Evolutionary conservation across 2,329 filamentous ascomycete genomes (phyloP), one percentile per base, ranked within the genome.

Genomic region (Venturia asperata): DNA sequence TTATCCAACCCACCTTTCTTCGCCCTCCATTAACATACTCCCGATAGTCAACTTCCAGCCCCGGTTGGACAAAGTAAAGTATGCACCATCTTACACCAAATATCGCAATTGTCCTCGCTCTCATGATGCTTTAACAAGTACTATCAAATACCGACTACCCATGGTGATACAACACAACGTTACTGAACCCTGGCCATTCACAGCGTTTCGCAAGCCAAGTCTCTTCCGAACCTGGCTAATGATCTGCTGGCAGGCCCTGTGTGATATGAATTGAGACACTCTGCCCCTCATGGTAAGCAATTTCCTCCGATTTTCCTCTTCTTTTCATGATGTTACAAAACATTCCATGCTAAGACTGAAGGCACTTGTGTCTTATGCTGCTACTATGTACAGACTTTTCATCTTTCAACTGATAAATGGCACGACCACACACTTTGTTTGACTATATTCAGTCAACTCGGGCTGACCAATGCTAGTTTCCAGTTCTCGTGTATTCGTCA

Each of bases 331-430:
- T 70, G 68, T 70, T 63, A 68, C 62, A 68, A 70, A 66, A 70
- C 66, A 71, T 71, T 71, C 70, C 70, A 71, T 71, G 70, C 69
- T 71, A 71, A 71, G 61, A 65, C 70, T 67, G 69, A 71, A 68
- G 69, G 30, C 30, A 67, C 63, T 70, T 56, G 47, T 45, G 60
- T 67, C 64, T 66, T 17, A 64, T 66, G 64, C 61, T 66, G 64
- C 34, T 47, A 65, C 52, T 41, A 66, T 64, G 47, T 63, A 55
- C 42, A 56, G 61, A 58, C 65, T 66, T 66, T 66, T 66, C 65
- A 66, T 66, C 65, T 66, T 66, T 66, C 65, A 63, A 55, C 62
- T 66, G 65, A 66, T 49, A 42, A 41, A 37, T 17, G 34, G 24
- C 11, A 63, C 10, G 9, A 63, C 5, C 24, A 43, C 37, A 27